Base-by-base conservation (phyloP, 2,329 filamentous ascomycete genomes). In the Chaetomiaceae sp. region DNA sequence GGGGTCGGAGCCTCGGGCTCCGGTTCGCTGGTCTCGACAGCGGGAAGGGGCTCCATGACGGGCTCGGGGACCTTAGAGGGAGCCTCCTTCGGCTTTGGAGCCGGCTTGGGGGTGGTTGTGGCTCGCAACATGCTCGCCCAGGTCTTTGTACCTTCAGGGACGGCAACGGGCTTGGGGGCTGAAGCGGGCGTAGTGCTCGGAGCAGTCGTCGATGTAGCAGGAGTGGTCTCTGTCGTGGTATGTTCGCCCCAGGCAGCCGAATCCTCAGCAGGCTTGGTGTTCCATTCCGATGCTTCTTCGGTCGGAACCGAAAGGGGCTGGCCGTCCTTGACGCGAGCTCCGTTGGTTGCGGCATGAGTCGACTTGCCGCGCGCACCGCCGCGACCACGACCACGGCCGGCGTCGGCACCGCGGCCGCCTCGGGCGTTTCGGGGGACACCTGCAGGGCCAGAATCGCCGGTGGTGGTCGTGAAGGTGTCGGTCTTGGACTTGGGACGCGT, bases 51-150 rank as follows among this genome's bases (percentile, higher is more conserved):
- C 62, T 80, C 74, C 48, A 76, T 62, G 50, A 48, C 66, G 25
- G 71, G 66, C 62, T 78, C 73, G 60, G 71, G 67, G 47, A 73
- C 70, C 62, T 77, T 69, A 30, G 68, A 70, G 55, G 75, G 68
- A n/a, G 69, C 64, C 61, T 80, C 74, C 66, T 76, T 77, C 43
- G 75, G 72, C 69, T 78, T 78, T 34, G 81, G 77, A 33, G 78
- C 73, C 36, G 78, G 74, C 73, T 86, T 86, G 37, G 76, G 77
- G 40, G 67, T 70, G 38, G 78, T 75, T 32, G 84, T 75, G 67
- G 81, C 75, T 63, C 80, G 80, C 58, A 90, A 80, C 78, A 90
- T 85, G 70, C 85, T 88, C 33, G 87, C 87, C 87, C 87, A 90
- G 23, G 82, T 85, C 57, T 73, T 61, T 40, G 54, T 30, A 20